Evolutionary conservation across 208 protist species (phyloP).

Genomic region (Trypanosoma melophagium): DNA sequence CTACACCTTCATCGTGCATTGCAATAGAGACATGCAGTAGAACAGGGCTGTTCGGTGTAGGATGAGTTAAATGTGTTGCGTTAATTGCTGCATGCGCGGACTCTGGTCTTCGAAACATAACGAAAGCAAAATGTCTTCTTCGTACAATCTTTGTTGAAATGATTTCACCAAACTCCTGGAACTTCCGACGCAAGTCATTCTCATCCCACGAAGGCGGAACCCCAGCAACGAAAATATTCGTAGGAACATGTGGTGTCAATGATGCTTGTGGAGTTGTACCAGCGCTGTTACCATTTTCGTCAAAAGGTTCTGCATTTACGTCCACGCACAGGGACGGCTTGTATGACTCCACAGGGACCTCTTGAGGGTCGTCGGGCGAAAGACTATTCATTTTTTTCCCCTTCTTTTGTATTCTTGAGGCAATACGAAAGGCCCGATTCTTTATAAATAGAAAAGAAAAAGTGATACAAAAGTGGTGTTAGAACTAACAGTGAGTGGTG

Average conservation of each 20-base stretch:
- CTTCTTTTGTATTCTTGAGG: not conserved
- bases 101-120: conserved; percentile 84
- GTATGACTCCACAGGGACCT: conserved; percentile 33
- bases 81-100: conserved; percentile 87
- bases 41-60: conserved; percentile 45
- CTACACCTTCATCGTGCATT: conserved; percentile 91
- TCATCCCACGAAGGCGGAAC: conserved; percentile 81
- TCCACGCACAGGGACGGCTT: conserved; percentile 74
- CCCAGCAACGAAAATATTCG: conserved; percentile 89
- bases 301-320: conserved; percentile 36
- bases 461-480: not conserved
- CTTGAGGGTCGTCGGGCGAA: not conserved
- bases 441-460: conserved; percentile 4
- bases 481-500: not conserved
- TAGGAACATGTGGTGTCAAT: conserved; percentile 76
- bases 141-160: conserved; percentile 82
- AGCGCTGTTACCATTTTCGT: conserved; percentile 21
- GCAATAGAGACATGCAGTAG: conserved; percentile 85
- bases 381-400: conserved; percentile 11
- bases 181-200: conserved; percentile 58
- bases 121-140: conserved; percentile 86
- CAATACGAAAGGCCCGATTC: conserved; percentile 2
- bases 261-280: conserved; percentile 44
- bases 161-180: conserved; percentile 81
- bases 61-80: conserved; percentile 72